Percentiles rank a stretch among this genome's conserved stretches.
Evolutionary conservation across 2,329 filamentous ascomycete species (phyloP).

Genomic region (Colletotrichum gigasporum): DNA sequence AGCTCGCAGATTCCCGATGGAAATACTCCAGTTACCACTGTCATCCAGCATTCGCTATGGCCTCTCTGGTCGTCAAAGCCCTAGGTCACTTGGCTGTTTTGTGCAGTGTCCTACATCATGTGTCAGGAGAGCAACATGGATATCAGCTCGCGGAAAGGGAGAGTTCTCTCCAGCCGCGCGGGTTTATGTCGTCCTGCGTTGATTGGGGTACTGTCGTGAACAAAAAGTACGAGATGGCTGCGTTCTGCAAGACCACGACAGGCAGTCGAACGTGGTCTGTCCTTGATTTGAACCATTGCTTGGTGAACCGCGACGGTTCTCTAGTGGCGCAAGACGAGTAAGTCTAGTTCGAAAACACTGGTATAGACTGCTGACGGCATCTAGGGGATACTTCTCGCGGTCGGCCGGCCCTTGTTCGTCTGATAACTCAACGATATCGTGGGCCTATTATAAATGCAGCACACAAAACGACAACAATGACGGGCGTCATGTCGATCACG

Average conservation of each 20-base stretch:
- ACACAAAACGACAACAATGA: neutral
- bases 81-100: neutral
- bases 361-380: neutral
- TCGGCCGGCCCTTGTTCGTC: neutral
- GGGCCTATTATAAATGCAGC: neutral
- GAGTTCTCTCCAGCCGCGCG: neutral
- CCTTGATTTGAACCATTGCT: neutral
- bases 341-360: neutral
- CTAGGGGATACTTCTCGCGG: neutral
- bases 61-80: neutral
- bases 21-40: neutral
- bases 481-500: neutral
- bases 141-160: neutral
- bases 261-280: neutral
- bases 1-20: neutral
- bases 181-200: neutral
- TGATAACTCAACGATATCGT: neutral
- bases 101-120: neutral
- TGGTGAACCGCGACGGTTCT: neutral
- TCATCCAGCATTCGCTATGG: no score
- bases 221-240: neutral
- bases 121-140: neutral
- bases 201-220: neutral
- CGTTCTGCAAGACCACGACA: neutral
- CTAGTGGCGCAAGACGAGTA: neutral